phyloP scores from a whole-genome alignment of 2,329 filamentous ascomycete species.

The Colletotrichum endophyticum region DNA sequence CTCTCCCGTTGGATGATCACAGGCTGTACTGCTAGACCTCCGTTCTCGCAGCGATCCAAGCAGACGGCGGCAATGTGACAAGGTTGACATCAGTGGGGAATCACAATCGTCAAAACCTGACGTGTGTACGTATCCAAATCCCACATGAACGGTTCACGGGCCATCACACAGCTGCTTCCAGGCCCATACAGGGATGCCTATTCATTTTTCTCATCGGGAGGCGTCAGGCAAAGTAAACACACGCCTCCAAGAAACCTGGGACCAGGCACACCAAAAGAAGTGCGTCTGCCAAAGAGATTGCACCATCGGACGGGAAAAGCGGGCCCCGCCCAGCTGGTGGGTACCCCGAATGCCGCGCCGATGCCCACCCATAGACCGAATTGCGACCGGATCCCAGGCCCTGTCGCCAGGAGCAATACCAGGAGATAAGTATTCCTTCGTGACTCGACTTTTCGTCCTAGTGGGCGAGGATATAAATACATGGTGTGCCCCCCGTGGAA shows the following conservation, averaged over 20 bases:
- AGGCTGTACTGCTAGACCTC: not conserved
- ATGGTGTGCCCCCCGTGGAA: not conserved
- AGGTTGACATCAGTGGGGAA: not conserved
- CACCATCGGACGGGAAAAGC: slow-evolving; percentile 13
- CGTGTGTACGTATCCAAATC: not conserved
- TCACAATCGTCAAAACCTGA: not conserved
- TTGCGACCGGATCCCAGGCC: slow-evolving; percentile 11
- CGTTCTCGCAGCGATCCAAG: not conserved
- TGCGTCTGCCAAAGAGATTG: not conserved
- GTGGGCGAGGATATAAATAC: slow-evolving; percentile 1
- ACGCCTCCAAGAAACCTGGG: not conserved
- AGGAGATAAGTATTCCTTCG: not conserved
- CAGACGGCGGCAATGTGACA: not conserved
- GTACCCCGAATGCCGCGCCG: slow-evolving; percentile 18
- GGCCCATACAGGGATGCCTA: not conserved
- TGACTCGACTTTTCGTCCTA: not conserved
- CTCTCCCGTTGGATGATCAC: not conserved
- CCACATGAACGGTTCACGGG: slow-evolving; percentile 1
- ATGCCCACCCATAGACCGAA: not conserved
- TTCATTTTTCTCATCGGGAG: not conserved
- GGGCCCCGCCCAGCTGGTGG: not conserved
- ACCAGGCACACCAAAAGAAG: not conserved
- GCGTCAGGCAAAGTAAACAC: not conserved
- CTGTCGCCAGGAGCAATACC: not conserved
- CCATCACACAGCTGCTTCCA: not conserved